phyloP scores from a whole-genome alignment of 495 filamentous ascomycete species.

The Podospora pseudoanserina region DNA sequence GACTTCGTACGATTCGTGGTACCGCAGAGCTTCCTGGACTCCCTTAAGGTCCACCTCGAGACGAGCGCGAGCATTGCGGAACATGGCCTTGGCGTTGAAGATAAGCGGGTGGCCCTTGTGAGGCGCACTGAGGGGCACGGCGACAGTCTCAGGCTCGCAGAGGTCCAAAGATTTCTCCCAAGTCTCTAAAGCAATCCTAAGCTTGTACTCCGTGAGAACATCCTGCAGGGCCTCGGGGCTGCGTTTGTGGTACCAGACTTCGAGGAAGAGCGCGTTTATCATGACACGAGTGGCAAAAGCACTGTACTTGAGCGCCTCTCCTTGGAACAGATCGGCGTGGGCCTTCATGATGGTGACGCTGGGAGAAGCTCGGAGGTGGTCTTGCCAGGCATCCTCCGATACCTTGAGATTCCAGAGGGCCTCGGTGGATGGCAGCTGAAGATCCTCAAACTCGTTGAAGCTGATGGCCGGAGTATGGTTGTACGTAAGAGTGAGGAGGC shows the following conservation, averaged over 20 bases:
- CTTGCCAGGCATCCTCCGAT: conserved; percentile 80
- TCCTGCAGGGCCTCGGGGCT: conserved; percentile 94
- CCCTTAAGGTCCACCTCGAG: conserved; percentile 92
- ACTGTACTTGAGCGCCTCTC: conserved; percentile 86
- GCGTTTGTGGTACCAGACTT: conserved; percentile 98
- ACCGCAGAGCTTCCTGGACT: conserved; percentile 93
- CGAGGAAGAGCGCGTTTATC: conserved; percentile 98
- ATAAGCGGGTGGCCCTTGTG: conserved; percentile 97
- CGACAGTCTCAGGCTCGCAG: conserved; percentile 87
- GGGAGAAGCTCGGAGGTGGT: conserved; percentile 64
- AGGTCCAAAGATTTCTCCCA: conserved; percentile 96
- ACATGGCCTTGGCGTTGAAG: conserved; percentile 98
- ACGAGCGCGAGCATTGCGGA: conserved; percentile 87
- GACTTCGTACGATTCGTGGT: conserved; percentile 95
- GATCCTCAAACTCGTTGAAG: conserved; percentile 94
- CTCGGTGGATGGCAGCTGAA: conserved; percentile 90
- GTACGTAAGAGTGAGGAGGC: conserved; percentile 90
- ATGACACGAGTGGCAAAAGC: conserved; percentile 96
- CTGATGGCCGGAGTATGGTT: conserved; percentile 96
- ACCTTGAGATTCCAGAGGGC: conserved; percentile 88
- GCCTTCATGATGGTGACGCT: conserved; percentile 86
- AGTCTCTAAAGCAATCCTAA: conserved; percentile 90
- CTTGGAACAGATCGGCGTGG: conserved; percentile 91
- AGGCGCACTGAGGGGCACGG: conserved; percentile 87
- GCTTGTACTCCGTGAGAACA: conserved; percentile 97